Evolutionary conservation across 768 basidiomycete genomes (phyloP).

Genomic region (Suillus lakei): DNA sequence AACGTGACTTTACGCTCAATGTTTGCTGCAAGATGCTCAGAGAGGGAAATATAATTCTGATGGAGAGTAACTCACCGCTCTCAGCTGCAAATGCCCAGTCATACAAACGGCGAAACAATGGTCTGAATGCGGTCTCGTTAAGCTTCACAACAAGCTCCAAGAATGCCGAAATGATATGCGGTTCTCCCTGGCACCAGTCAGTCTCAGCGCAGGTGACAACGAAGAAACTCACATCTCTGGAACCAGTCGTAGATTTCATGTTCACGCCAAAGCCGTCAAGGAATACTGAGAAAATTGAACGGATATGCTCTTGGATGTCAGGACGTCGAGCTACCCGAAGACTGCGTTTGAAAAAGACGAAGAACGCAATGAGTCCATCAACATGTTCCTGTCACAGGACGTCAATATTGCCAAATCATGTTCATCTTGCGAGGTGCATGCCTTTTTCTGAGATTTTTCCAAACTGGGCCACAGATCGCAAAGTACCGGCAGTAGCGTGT

Average conservation of each 20-base stretch:
- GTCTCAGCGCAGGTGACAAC: not conserved
- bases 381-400: conserved; percentile 26
- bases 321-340: conserved; percentile 68
- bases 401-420: not conserved
- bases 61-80: conserved; percentile 40
- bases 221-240: conserved; percentile 31
- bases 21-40: conserved; percentile 24
- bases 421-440: conserved; percentile 23
- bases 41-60: not conserved
- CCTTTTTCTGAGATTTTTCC: conserved; percentile 41
- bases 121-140: conserved; percentile 89
- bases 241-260: conserved; percentile 32
- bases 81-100: conserved; percentile 90
- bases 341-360: conserved; percentile 67
- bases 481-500: conserved; percentile 69
- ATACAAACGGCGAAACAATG: conserved; percentile 87
- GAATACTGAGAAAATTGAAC: conserved; percentile 76
- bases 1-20: conserved; percentile 69
- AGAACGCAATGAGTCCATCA: conserved; percentile 49
- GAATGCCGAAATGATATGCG: conserved; percentile 70
- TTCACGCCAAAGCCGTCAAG: conserved; percentile 73
- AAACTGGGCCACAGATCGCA: conserved; percentile 57
- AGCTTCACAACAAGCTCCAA: conserved; percentile 89
- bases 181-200: conserved; percentile 49
- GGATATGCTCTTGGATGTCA: conserved; percentile 68